Percentiles rank a stretch among this genome's conserved stretches.
phyloP scores from a whole-genome alignment of 345 rosid genomes.

The Alliaria petiolata region DNA sequence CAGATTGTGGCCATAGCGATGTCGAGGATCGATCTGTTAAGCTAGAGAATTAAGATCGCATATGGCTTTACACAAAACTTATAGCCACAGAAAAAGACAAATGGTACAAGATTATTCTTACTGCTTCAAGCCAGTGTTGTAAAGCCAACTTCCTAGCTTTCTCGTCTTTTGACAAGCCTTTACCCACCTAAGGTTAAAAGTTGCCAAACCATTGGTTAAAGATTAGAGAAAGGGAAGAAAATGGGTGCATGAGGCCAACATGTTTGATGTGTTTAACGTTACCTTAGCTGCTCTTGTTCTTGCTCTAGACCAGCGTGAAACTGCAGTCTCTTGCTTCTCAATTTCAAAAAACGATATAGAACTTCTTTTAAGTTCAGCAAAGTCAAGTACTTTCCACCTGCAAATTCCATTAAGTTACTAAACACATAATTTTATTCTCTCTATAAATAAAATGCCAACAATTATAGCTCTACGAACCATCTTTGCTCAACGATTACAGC shows the following conservation, averaged over 20 bases:
- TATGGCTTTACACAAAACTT: background rate
- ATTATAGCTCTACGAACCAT: constrained; percentile 50
- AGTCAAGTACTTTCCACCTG: constrained; percentile 93
- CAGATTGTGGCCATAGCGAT: constrained; percentile 95
- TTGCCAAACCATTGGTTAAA: background rate
- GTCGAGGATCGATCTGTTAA: constrained; percentile 87
- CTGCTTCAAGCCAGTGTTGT: constrained; percentile 98
- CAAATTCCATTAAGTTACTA: constrained; percentile 14
- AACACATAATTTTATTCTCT: background rate
- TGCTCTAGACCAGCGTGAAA: constrained; percentile 94
- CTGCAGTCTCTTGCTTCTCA: constrained; percentile 69
- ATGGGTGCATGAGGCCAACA: background rate
- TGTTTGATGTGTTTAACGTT: background rate
- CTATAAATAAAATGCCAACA: background rate
- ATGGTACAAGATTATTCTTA: constrained; percentile 35
- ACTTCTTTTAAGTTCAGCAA: constrained; percentile 86
- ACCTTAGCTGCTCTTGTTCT: constrained; percentile 90
- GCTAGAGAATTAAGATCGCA: constrained; percentile 17
- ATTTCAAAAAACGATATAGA: constrained; percentile 89
- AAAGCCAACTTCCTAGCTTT: constrained; percentile 85
- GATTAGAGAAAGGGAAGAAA: background rate
- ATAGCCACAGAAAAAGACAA: background rate
- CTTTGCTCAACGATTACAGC: constrained; percentile 90
- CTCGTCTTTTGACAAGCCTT: constrained; percentile 81
- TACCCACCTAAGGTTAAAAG: constrained; percentile 55